A percentile compares a stretch with the other conserved stretches of the same genome.
Evolutionary conservation across 768 basidiomycete genomes (phyloP).

Genomic region (Leucocoprinus leucothites): DNA sequence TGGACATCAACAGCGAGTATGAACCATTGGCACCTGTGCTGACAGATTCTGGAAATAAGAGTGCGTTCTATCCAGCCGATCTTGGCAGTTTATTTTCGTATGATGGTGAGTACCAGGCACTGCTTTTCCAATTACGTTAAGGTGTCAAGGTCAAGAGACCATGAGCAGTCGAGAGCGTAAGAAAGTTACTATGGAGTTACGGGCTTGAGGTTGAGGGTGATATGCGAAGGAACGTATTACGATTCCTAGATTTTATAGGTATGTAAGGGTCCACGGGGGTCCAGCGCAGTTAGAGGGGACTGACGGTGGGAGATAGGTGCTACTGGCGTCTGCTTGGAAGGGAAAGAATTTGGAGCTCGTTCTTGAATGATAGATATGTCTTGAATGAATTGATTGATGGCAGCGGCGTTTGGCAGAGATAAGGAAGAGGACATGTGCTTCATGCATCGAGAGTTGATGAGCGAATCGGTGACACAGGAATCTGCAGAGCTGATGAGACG

Average conservation of each 20-base stretch:
- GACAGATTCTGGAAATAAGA: conserved; percentile 44
- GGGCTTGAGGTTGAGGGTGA: conserved; percentile 40
- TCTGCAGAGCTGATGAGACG: no score
- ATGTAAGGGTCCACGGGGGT: conserved; percentile 11
- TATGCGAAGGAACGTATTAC: conserved; percentile 44
- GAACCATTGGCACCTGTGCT: conserved; percentile 46
- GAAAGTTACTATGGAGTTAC: conserved; percentile 46
- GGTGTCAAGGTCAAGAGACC: not conserved
- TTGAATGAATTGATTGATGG: not conserved
- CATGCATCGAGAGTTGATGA: no score
- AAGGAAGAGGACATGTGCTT: no score
- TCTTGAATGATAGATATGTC: not conserved
- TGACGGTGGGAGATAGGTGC: not conserved
- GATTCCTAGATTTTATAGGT: conserved; percentile 60
- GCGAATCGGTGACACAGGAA: no score
- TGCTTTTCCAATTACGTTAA: not conserved
- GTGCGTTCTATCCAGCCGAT: conserved; percentile 46
- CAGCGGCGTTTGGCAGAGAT: no score
- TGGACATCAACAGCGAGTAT: conserved; percentile 36
- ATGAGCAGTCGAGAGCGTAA: conserved; percentile 35
- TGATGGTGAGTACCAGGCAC: conserved; percentile 37
- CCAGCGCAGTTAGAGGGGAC: not conserved
- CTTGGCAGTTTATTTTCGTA: conserved; percentile 50
- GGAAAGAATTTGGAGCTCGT: not conserved
- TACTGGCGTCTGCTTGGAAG: not conserved